Base-by-base conservation (phyloP, 2,329 filamentous ascomycete species). In the Xylariaceae sp. region DNA sequence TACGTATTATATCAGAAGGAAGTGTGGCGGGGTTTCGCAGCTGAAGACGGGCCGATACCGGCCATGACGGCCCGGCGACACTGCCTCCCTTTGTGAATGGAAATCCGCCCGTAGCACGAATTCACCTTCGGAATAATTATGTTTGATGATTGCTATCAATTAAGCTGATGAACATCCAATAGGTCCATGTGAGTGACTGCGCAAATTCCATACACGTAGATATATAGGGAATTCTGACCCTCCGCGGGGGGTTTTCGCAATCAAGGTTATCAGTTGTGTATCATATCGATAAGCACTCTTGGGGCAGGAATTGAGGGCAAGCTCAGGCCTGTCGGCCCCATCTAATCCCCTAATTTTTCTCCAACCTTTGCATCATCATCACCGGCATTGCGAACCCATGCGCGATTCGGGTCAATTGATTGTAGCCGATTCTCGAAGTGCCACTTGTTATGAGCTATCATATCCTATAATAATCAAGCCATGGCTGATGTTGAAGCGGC, bases 401-500 rank as follows among this genome's bases (percentile, higher is more conserved):
- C 51, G 27, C 41, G 45, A 41, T 47, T 32, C 7, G 29, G 49
- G 41, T 31, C 52, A 40, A 37, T 35, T 40, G 48, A 55, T 47
- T 37, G 8, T 32, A 27, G 40, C 31, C 55, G 51, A 55, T 53
- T 49, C 2, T 51, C 41, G 8, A 26, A 41, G 39, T 27, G 45
- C 6, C 43, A 29, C 31, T 59, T 56, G 56, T 51, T 34, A 54
- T 49, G 51, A 48, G 6, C 35, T 50, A 52, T 59, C 50, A 53
- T 55, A 42, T 50, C 51, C n/a, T 46, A 41, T 48, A 50, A 51
- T 56, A 41, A 32, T 44, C 27, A 66, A 39, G 19, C 50, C 27
- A 68, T 68, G 65, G 64, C 65, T 57, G 65, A 67, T 50, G 65
- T 67, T 47, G 65, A 64, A 55, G 65, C 66, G 49, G 65, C 64